Conservation (phyloP, 2,329 filamentous ascomycete genomes). For the Scytalidium lignicola region DNA sequence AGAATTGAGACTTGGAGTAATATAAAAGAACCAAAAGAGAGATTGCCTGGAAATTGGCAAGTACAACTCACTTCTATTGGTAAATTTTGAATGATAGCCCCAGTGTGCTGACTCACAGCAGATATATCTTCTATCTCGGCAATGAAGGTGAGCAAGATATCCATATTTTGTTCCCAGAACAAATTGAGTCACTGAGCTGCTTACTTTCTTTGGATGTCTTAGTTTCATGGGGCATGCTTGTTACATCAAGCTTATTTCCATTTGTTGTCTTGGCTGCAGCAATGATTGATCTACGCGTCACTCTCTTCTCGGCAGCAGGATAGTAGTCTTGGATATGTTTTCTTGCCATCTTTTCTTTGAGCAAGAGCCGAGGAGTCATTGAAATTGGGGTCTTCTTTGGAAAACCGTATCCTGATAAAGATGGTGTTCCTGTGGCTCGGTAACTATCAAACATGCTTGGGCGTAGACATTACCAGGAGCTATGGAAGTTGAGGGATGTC, state of each 20-base stretch:
- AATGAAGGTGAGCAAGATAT: too few species aligned
- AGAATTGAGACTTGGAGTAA: not conserved
- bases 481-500: too few species aligned
- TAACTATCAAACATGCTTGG: too few species aligned
- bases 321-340: not conserved
- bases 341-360: not conserved
- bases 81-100: conserved; percentile 7
- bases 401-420: too few species aligned
- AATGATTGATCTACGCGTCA: not conserved
- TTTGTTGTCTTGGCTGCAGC: too few species aligned
- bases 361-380: not conserved
- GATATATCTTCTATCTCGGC: not conserved
- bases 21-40: not conserved
- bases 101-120: not conserved
- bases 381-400: too few species aligned
- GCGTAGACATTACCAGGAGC: too few species aligned
- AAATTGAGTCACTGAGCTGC: not conserved
- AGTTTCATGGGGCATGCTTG: not conserved
- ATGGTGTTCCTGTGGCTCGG: too few species aligned
- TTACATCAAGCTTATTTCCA: not conserved
- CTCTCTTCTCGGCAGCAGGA: not conserved
- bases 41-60: not conserved
- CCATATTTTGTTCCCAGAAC: too few species aligned
- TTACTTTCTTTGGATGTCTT: not conserved
- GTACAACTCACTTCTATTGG: conserved; percentile 11